phyloP scores from a whole-genome alignment of 352 stramenopile species.

The Globisporangium uncinulatum region DNA sequence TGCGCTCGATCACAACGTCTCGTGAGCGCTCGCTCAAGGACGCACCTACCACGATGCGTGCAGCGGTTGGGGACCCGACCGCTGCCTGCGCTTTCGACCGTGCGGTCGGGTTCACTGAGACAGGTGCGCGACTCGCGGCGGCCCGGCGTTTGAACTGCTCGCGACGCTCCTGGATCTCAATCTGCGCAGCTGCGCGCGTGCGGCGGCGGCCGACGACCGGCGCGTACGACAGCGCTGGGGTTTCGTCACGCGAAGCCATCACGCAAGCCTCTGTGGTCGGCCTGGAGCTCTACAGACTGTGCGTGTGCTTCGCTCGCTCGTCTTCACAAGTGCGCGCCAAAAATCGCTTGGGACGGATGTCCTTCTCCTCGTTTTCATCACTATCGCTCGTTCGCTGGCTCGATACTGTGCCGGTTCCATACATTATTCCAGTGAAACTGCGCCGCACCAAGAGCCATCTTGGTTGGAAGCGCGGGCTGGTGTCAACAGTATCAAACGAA shows the following conservation, averaged over 20 bases:
- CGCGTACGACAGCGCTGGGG: constrained; percentile 4
- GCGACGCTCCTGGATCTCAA: constrained; percentile 20
- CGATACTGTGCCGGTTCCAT: too few relatives aligned
- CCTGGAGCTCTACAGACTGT: not conserved
- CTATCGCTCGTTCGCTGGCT: too few relatives aligned
- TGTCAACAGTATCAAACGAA: too few relatives aligned
- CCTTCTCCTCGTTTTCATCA: too few relatives aligned
- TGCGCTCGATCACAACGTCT: constrained; percentile 31
- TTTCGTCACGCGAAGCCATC: not conserved
- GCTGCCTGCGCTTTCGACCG: not conserved
- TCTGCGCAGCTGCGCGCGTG: constrained; percentile 25
- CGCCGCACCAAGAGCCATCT: too few relatives aligned
- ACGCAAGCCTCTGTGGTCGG: not conserved
- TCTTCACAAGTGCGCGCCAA: too few relatives aligned
- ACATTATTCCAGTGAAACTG: too few relatives aligned
- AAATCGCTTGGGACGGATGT: too few relatives aligned
- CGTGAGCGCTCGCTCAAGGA: constrained; percentile 14
- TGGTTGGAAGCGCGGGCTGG: too few relatives aligned
- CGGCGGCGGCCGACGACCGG: constrained; percentile 15
- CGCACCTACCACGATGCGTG: constrained; percentile 15
- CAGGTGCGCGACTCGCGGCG: constrained; percentile 10
- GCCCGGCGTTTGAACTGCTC: constrained; percentile 26
- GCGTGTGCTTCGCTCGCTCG: too few relatives aligned
- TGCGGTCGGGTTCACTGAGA: constrained; percentile 4
- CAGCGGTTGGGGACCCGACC: not conserved